Base-by-base conservation (phyloP, 129 eudicot species). In the Pittosporum tobira region DNA sequence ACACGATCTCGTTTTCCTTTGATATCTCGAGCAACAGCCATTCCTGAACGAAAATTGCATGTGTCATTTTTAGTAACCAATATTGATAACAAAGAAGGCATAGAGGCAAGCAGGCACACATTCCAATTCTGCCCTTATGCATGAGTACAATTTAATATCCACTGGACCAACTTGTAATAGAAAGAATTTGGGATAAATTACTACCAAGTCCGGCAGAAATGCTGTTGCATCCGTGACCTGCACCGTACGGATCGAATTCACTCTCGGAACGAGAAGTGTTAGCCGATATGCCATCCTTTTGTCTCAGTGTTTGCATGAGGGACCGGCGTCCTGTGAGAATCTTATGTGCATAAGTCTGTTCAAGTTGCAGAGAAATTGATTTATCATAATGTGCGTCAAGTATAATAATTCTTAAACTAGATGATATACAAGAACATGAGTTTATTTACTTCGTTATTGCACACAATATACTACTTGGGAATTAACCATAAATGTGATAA, bases 191-290 rank as follows among this genome's bases (percentile, higher is more conserved):
- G 47, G 22, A 46, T n/a, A 44, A 60, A 42, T 61, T 25, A 54
- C 24, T 81, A 89, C 97, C 97, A 37, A 89, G 88, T 63, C 95
- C 97, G 48, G 97, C 94, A 40, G 97, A 89, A 60, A 89, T 80
- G 60, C 97, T 89, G 70, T 79, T 89, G 81, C 97, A 89, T 67
- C 97, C 97, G 72, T 89, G 97, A 36, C 81, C 97, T 61, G 88
- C 76, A 29, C 88, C 95, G 70, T 82, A 82, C 2, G 97, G 82
- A 46, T 89, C 97, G 51, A 77, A 85, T 57, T 72, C 81, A 65
- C 88, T 85, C 74, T 80, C 97, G 4, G 71, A 61, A 52, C 83
- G 84, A 62, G 64, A 72, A n/a, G 93, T 73, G 65, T 64, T 67
- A 47, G 79, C 89, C 1, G 88, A 73, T 47, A 73, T 61, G 59